These are phyloP conservation scores for Colletotrichum sp. DNA, from an alignment of 2,329 filamentous ascomycete genomes.

Conservation along the genomic window DNA sequence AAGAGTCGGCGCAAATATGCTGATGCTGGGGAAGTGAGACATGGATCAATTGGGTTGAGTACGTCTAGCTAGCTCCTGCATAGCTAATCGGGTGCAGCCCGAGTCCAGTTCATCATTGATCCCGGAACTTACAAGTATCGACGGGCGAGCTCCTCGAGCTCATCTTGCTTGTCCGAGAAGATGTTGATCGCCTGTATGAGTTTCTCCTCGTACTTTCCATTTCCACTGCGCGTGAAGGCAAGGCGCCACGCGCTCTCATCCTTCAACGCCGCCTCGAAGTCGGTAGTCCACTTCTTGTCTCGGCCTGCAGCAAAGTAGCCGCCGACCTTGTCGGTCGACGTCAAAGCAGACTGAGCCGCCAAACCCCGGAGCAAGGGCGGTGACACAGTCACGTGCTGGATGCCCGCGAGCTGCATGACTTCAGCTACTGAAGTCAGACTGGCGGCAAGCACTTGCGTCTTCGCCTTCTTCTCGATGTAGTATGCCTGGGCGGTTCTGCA, in stretches of 20 bases:
- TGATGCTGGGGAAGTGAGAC: not conserved
- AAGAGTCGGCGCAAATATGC: not conserved
- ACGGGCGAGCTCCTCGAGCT: conserved; percentile 43
- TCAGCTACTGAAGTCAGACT: conserved; percentile 62
- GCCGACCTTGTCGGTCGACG: conserved; percentile 33
- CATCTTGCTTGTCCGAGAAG: conserved; percentile 60
- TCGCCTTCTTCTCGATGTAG: conserved; percentile 44
- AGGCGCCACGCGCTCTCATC: conserved; percentile 54
- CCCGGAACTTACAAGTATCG: not conserved
- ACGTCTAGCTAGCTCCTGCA: not conserved
- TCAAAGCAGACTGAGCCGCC: conserved; percentile 37
- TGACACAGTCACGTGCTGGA: conserved; percentile 63
- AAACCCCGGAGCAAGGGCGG: conserved; percentile 55
- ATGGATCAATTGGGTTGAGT: not conserved
- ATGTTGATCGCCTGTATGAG: conserved; percentile 61
- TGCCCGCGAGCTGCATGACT: conserved; percentile 61
- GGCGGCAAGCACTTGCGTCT: conserved; percentile 59
- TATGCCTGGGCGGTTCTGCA: conserved; percentile 57
- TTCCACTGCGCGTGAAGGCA: conserved; percentile 52
- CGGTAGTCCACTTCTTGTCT: conserved; percentile 24
- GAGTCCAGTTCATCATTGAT: not conserved
- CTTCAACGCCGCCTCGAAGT: conserved; percentile 27
- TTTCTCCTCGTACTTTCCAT: conserved; percentile 54
- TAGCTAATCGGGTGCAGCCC: not conserved
- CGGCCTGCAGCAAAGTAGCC: conserved; percentile 33